Evolutionary conservation across 2,329 filamentous ascomycete species (phyloP).

Genomic region (Aphanocladium album): DNA sequence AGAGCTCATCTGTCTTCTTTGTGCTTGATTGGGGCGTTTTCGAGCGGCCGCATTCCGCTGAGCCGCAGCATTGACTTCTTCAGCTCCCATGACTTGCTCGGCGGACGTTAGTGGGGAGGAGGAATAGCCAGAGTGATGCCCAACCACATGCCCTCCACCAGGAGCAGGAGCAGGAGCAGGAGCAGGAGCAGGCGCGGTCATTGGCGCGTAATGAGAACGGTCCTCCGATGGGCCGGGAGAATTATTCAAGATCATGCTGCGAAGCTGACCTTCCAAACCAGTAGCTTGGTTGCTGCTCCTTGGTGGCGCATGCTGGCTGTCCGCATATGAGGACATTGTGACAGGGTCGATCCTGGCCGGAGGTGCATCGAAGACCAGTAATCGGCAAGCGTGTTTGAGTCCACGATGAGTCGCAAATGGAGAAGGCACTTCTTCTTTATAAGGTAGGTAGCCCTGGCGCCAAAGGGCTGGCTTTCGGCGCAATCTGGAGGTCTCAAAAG

Average conservation of each 20-base stretch:
- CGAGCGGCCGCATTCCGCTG: constrained; percentile 21
- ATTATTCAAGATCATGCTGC: constrained; percentile 55
- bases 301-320: not conserved
- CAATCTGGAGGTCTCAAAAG: not conserved
- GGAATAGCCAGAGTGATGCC: no score
- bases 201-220: not conserved
- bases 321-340: not conserved
- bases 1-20: constrained; percentile 57
- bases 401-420: no score
- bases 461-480: not conserved
- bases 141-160: no score
- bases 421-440: not conserved
- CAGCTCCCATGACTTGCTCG: not conserved
- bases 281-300: not conserved
- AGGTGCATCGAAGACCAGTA: not conserved
- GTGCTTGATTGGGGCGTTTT: constrained; percentile 58
- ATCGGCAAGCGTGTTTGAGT: not conserved
- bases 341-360: not conserved
- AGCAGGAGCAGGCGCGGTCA: not conserved
- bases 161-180: not conserved
- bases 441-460: no score
- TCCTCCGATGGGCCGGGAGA: constrained; percentile 21
- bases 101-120: no score
- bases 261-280: constrained; percentile 52
- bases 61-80: not conserved